phyloP scores from a whole-genome alignment of 116 monocot genomes.

The Dioscorea cayenensis region DNA sequence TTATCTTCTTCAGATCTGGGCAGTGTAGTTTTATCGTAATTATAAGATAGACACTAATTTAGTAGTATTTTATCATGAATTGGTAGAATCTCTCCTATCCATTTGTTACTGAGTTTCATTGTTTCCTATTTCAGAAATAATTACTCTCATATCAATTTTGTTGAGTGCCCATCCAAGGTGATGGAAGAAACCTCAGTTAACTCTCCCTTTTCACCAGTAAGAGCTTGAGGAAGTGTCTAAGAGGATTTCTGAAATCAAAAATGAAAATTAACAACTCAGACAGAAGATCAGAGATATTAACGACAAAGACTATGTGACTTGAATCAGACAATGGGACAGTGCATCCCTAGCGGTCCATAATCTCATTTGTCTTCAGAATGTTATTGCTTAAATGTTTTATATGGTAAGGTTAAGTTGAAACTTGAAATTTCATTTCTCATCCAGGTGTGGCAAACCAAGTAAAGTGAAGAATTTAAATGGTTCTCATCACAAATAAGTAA shows the following conservation, averaged over 20 bases:
- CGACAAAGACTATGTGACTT: constrained; percentile 25
- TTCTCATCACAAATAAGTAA: too few species aligned
- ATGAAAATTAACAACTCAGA: constrained; percentile 43
- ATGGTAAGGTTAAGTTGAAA: not conserved
- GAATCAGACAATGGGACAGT: constrained; percentile 33
- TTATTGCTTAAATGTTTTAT: too few species aligned
- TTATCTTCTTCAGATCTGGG: too few species aligned
- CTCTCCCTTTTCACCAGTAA: constrained; percentile 26
- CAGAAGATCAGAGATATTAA: constrained; percentile 37
- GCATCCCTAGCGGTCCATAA: constrained; percentile 35
- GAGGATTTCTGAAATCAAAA: constrained; percentile 35
- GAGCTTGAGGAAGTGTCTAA: constrained; percentile 50
- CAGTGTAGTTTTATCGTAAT: too few species aligned
- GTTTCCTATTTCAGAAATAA: not conserved
- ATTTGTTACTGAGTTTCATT: not conserved
- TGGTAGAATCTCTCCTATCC: not conserved
- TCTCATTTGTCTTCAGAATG: not conserved
- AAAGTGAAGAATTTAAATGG: too few species aligned
- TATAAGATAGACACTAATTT: too few species aligned
- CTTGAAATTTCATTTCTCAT: not conserved
- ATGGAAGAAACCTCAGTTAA: not conserved
- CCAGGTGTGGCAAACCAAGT: too few species aligned
- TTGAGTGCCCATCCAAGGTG: not conserved
- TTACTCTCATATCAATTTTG: not conserved
- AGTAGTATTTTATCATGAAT: too few species aligned